These are phyloP conservation scores for Aspergillus nomiae DNA, from an alignment of 2,329 filamentous ascomycete species.

Conservation along the genomic window DNA sequence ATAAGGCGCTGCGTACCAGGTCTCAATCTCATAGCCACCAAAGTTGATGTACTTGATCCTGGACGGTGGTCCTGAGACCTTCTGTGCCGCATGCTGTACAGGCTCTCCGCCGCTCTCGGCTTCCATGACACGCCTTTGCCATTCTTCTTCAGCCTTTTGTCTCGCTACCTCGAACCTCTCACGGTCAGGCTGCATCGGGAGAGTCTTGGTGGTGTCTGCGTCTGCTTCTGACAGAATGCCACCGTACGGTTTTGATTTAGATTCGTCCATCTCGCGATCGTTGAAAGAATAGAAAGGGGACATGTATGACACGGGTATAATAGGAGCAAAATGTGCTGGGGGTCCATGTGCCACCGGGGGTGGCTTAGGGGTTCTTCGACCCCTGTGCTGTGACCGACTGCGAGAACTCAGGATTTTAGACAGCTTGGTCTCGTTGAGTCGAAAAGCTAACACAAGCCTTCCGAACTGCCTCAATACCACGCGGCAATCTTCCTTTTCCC, in stretches of 20 bases:
- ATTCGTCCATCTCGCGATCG: conserved; percentile 84
- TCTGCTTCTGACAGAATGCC: conserved; percentile 87
- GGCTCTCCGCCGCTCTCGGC: conserved; percentile 65
- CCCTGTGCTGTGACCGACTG: conserved; percentile 61
- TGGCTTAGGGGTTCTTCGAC: conserved; percentile 46
- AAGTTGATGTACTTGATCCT: conserved; percentile 99
- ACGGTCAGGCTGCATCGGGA: conserved; percentile 78
- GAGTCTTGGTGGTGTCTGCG: conserved; percentile 85
- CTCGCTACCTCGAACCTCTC: conserved; percentile 87
- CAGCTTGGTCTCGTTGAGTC: conserved; percentile 61
- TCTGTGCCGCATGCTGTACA: conserved; percentile 67
- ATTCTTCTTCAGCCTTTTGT: conserved; percentile 87
- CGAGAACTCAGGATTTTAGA: conserved; percentile 61
- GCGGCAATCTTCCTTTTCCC: conserved; percentile 43
- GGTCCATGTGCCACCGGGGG: conserved; percentile 43
- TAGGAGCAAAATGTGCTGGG: conserved; percentile 62
- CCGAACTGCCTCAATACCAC: conserved; percentile 43
- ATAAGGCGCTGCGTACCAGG: conserved; percentile 97
- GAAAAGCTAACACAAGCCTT: conserved; percentile 61
- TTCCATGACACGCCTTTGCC: conserved; percentile 69
- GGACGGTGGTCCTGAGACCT: conserved; percentile 81
- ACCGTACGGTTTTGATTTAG: conserved; percentile 91
- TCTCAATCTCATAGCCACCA: conserved; percentile 96
- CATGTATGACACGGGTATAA: conserved; percentile 63
- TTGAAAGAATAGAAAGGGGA: conserved; percentile 86